A percentile compares a stretch with the other conserved stretches of the same genome.
phyloP scores from a whole-genome alignment of 352 stramenopile genomes.

The Phytopythium mirpurense region DNA sequence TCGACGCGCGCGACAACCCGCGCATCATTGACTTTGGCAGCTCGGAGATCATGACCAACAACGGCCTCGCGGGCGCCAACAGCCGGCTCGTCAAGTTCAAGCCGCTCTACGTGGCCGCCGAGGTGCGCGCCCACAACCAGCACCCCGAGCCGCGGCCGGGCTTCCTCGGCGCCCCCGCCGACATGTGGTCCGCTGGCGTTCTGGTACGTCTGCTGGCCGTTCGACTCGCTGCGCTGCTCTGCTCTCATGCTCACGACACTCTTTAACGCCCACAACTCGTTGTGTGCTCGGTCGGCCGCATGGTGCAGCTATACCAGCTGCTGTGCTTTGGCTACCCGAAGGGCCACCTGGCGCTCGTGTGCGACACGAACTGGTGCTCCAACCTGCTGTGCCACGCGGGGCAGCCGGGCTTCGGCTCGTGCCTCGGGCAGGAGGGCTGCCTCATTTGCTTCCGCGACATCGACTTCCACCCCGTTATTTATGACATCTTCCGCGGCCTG shows the following conservation, averaged over 20 bases:
- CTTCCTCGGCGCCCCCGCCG: slow-evolving; percentile 61
- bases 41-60: slow-evolving; percentile 70
- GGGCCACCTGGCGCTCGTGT: slow-evolving; percentile 66
- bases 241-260: neutral
- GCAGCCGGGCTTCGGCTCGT: slow-evolving; percentile 24
- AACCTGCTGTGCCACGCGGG: slow-evolving; percentile 65
- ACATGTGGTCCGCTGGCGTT: slow-evolving; percentile 77
- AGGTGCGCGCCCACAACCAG: slow-evolving; percentile 64
- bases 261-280: neutral
- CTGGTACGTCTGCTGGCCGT: slow-evolving; percentile 34
- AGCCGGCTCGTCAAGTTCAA: slow-evolving; percentile 77
- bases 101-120: slow-evolving; percentile 61
- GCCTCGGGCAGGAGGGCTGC: slow-evolving; percentile 57
- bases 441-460: slow-evolving; percentile 80
- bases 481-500: slow-evolving; percentile 64
- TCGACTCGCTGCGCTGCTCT: no score
- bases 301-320: slow-evolving; percentile 75
- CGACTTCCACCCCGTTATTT: slow-evolving; percentile 67
- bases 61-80: slow-evolving; percentile 42
- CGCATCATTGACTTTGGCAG: slow-evolving; percentile 81
- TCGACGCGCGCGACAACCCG: slow-evolving; percentile 43
- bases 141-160: slow-evolving; percentile 44
- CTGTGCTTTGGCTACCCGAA: slow-evolving; percentile 80
- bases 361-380: slow-evolving; percentile 65
- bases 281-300: slow-evolving; percentile 3